phyloP scores from a whole-genome alignment of 1,139 yeast species.

The Debaryomyces psychrophilus region DNA sequence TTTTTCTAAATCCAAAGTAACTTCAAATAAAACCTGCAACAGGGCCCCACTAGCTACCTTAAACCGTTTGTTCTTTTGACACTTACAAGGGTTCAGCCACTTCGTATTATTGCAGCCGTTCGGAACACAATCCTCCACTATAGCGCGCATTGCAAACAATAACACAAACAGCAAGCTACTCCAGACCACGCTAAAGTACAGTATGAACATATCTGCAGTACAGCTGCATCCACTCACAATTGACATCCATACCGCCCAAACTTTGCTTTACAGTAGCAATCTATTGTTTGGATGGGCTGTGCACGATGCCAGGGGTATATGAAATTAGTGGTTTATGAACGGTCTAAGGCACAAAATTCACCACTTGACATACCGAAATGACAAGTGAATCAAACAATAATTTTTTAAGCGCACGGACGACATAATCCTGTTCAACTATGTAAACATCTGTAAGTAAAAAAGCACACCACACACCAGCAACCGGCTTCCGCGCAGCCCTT shows the following conservation, averaged over 20 bases:
- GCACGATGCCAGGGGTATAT: slow-evolving; percentile 1
- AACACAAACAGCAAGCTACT: background rate
- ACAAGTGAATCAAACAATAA: no score
- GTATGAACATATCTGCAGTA: background rate
- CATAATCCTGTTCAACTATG: no score
- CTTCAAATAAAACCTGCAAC: no score
- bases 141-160: background rate
- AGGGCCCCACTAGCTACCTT: background rate
- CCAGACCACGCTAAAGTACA: background rate
- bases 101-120: background rate
- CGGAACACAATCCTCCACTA: background rate
- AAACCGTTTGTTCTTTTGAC: background rate
- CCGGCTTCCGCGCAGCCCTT: no score
- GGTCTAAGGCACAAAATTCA: background rate
- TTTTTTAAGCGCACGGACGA: no score
- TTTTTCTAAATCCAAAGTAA: no score
- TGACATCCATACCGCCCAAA: background rate
- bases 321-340: background rate
- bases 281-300: background rate
- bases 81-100: background rate
- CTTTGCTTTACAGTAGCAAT: background rate
- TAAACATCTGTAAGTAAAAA: no score
- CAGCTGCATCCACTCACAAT: background rate
- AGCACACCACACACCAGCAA: no score
- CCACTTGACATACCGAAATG: no score